phyloP scores from a whole-genome alignment of 257 asterid species.

The Plectranthus barbatus region DNA sequence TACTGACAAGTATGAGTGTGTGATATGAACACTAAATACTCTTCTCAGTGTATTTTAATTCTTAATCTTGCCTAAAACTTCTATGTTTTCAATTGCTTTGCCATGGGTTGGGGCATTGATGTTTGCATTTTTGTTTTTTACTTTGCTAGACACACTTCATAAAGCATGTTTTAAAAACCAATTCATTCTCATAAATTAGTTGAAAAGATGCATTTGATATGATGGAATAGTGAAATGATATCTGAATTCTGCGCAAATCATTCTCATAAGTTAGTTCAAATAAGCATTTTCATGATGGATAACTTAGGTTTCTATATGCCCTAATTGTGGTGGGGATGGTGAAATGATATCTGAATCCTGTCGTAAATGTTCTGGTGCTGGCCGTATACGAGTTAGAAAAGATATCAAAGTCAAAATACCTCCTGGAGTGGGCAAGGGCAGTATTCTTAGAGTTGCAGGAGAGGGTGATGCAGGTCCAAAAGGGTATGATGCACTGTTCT shows the following conservation, averaged over 20 bases:
- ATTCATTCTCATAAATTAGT: slow-evolving; percentile 2
- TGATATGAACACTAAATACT: not conserved
- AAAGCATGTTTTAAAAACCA: not conserved
- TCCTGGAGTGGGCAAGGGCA: slow-evolving; percentile 97
- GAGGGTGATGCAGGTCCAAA: slow-evolving; percentile 98
- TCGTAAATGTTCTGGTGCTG: slow-evolving; percentile 96
- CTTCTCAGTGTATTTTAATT: not conserved
- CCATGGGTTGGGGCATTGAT: not conserved
- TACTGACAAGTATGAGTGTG: not conserved
- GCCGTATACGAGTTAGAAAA: slow-evolving; percentile 75
- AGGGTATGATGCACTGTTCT: slow-evolving; percentile 48
- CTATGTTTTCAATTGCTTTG: not conserved
- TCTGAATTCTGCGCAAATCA: slow-evolving; percentile 85
- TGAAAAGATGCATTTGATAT: slow-evolving; percentile 10
- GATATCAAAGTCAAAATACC: slow-evolving; percentile 95
- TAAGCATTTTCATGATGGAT: slow-evolving; percentile 15
- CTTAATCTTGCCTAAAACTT: not conserved
- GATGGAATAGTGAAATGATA: slow-evolving; percentile 71
- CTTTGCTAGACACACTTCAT: not conserved
- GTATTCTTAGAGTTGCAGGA: slow-evolving; percentile 95
- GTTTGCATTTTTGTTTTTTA: not conserved
- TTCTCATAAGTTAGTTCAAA: not conserved
- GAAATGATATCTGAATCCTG: slow-evolving; percentile 92
- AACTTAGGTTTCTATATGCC: slow-evolving; percentile 88
- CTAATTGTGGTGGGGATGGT: slow-evolving; percentile 95